phyloP scores from a whole-genome alignment of 2,329 filamentous ascomycete species.

The Oidium heveae region DNA sequence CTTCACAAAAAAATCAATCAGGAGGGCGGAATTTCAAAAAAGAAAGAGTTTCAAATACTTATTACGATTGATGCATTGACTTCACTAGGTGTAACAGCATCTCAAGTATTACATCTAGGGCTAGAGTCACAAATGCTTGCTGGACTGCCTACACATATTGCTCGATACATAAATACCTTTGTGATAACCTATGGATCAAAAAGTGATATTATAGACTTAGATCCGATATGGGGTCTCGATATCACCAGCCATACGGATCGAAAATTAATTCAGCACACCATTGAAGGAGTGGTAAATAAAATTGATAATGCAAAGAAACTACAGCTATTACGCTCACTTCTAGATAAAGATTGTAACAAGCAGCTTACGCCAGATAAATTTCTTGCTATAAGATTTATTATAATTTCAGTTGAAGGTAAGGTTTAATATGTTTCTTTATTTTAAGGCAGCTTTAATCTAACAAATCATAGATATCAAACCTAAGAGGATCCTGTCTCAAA shows the following conservation, averaged over 20 bases:
- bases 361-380: constrained; percentile 8
- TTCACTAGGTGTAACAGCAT: constrained; percentile 3
- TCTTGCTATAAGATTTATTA: constrained; percentile 7
- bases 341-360: constrained; percentile 3
- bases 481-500: background rate
- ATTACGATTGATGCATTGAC: constrained; percentile 9
- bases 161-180: constrained; percentile 7
- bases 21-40: background rate
- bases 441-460: background rate
- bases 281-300: constrained; percentile 2
- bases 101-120: constrained; percentile 4
- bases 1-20: background rate
- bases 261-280: constrained; percentile 5
- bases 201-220: background rate
- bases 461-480: background rate
- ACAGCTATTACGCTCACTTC: constrained; percentile 5
- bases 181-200: constrained; percentile 4
- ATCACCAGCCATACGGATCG: constrained; percentile 7
- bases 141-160: constrained; percentile 4
- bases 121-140: constrained; percentile 3
- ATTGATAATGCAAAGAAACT: constrained; percentile 8
- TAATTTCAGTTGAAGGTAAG: constrained; percentile 10
- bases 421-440: background rate
- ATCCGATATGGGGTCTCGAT: constrained; percentile 2
- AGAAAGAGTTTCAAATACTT: constrained; percentile 4